Conservation (phyloP, 192 early-diverging fungal species). For the Coemansia sp. region DNA sequence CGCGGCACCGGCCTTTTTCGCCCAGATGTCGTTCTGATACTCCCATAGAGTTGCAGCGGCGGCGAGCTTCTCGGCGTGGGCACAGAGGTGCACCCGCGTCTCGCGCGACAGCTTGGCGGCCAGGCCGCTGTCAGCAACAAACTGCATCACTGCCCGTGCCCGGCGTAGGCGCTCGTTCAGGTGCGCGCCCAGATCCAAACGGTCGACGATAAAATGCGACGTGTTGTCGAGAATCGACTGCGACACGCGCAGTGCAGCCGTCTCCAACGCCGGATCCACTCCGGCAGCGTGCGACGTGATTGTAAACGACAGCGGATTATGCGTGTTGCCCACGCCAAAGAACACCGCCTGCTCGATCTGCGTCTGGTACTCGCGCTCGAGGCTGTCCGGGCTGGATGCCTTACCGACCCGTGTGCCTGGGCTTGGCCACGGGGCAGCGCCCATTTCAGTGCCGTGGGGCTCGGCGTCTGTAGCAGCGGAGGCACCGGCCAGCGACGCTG, state of each 20-base stretch:
- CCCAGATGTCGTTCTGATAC: constrained; percentile 35
- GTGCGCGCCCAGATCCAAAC: constrained; percentile 36
- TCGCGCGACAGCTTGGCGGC: constrained; percentile 6
- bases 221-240: constrained; percentile 33
- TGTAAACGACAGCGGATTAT: constrained; percentile 31
- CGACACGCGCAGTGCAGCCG: constrained; percentile 30
- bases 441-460: background rate
- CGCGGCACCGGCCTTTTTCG: constrained; percentile 8
- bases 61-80: constrained; percentile 37
- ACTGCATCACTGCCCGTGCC: constrained; percentile 27
- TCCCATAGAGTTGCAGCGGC: constrained; percentile 41
- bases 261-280: constrained; percentile 24
- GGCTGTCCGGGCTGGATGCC: background rate
- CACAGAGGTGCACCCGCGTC: constrained; percentile 21
- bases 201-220: constrained; percentile 35
- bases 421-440: background rate
- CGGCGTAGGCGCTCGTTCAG: constrained; percentile 34
- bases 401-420: background rate
- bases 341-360: constrained; percentile 51
- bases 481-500: background rate
- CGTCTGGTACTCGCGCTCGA: constrained; percentile 14
- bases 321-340: constrained; percentile 15
- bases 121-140: constrained; percentile 20
- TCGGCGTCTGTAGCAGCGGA: background rate
- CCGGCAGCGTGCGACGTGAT: constrained; percentile 15